Evolutionary conservation across 2,329 filamentous ascomycete species (phyloP).

Genomic region (Lachnellula occidentalis): DNA sequence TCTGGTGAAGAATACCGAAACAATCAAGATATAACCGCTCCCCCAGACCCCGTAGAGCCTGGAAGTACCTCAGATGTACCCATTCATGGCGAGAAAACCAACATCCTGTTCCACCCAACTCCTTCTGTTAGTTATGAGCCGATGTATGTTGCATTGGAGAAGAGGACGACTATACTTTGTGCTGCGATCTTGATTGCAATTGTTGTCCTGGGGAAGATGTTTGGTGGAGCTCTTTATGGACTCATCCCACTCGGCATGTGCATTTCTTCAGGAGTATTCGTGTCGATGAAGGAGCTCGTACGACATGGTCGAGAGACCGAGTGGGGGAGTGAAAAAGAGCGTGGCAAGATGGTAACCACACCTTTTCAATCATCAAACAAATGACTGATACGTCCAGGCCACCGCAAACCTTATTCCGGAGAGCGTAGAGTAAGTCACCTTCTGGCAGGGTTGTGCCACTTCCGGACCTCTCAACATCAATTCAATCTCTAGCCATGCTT

Average conservation of each 20-base stretch:
- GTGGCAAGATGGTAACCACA: slow-evolving; percentile 65
- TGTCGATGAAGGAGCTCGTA: slow-evolving; percentile 87
- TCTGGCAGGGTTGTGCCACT: too few species aligned
- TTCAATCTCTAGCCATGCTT: slow-evolving; percentile 43
- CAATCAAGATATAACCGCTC: slow-evolving; percentile 84
- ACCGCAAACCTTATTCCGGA: slow-evolving; percentile 61
- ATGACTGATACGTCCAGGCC: slow-evolving; percentile 41
- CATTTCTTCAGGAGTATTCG: slow-evolving; percentile 70
- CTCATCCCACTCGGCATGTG: slow-evolving; percentile 68
- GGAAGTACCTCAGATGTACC: slow-evolving; percentile 89
- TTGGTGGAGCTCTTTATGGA: slow-evolving; percentile 72
- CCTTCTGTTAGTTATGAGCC: slow-evolving; percentile 86
- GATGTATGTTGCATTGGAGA: slow-evolving; percentile 73
- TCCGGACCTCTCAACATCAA: slow-evolving; percentile 70
- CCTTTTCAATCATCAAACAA: not conserved
- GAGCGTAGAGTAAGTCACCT: too few species aligned
- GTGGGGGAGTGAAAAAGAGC: slow-evolving; percentile 80
- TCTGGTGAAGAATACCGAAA: slow-evolving; percentile 74
- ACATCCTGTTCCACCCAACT: slow-evolving; percentile 91
- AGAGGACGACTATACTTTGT: slow-evolving; percentile 65
- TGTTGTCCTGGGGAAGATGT: slow-evolving; percentile 69
- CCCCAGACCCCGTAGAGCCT: slow-evolving; percentile 76
- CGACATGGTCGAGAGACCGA: slow-evolving; percentile 76
- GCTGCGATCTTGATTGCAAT: slow-evolving; percentile 67
- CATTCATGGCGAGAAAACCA: slow-evolving; percentile 94